phyloP scores from a whole-genome alignment of 305 asterid genomes.

The Rubia peregrina region DNA sequence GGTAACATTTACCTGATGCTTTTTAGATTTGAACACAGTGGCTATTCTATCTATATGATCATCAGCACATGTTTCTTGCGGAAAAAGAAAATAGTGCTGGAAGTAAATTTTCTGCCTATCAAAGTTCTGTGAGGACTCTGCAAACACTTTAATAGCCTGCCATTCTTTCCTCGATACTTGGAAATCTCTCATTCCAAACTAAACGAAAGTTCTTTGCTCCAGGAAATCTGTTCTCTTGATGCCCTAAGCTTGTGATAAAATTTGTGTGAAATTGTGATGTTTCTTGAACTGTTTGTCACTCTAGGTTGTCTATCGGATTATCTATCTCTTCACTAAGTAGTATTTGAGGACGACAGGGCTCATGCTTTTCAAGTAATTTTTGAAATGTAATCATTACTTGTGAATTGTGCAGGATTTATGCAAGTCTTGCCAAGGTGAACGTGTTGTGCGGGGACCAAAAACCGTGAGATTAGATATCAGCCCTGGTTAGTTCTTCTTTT shows the following conservation, averaged over 20 bases:
- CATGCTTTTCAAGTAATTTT: background rate
- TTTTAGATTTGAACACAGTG: background rate
- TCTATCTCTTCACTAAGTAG: too few relatives aligned
- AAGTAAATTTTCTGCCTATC: background rate
- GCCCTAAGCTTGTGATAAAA: background rate
- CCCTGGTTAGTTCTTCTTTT: slow-evolving; percentile 51
- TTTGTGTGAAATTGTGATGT: background rate
- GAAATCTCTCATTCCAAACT: background rate
- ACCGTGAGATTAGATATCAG: slow-evolving; percentile 63
- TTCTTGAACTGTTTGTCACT: too few relatives aligned
- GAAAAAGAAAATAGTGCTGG: background rate
- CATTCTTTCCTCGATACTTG: background rate
- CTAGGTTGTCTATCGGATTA: too few relatives aligned
- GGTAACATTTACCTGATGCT: background rate
- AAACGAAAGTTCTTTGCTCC: background rate
- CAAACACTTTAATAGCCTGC: background rate
- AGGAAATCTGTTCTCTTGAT: background rate
- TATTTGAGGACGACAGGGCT: background rate
- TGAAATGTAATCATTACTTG: slow-evolving; percentile 14
- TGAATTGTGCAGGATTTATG: slow-evolving; percentile 59
- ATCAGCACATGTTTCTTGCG: background rate
- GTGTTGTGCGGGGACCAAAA: slow-evolving; percentile 69
- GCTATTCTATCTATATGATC: background rate
- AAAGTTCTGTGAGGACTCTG: background rate
- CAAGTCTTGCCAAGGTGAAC: slow-evolving; percentile 84